Conservation (phyloP, 2,329 filamentous ascomycete genomes). For the Colletotrichum neosansevieriae region DNA sequence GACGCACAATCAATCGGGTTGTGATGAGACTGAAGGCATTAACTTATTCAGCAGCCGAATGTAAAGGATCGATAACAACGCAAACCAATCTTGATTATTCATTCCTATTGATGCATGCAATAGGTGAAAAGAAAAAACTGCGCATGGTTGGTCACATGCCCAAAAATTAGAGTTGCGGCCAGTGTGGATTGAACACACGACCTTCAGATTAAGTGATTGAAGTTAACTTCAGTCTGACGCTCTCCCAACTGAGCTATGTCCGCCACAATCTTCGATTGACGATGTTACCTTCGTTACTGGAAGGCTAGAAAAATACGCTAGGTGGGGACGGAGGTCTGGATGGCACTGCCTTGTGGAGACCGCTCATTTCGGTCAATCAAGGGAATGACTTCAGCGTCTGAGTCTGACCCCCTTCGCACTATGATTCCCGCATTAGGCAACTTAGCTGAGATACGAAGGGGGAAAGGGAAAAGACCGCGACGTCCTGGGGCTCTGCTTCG, state of each 20-base stretch:
- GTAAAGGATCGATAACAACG: too few species aligned
- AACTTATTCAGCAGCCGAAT: too few species aligned
- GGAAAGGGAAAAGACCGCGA: conserved; percentile 7
- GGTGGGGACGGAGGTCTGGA: too few species aligned
- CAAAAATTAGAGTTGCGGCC: conserved; percentile 36
- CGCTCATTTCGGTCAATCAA: too few species aligned
- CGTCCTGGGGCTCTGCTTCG: not conserved
- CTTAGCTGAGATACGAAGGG: not conserved
- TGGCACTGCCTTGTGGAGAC: too few species aligned
- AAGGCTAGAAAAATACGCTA: too few species aligned
- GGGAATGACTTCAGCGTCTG: conserved; percentile 1
- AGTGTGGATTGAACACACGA: conserved; percentile 41
- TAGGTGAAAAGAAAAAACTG: not conserved
- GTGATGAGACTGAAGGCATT: too few species aligned
- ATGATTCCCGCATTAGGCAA: not conserved
- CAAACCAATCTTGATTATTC: too few species aligned
- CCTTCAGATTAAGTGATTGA: conserved; percentile 39
- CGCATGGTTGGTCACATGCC: fast-evolving
- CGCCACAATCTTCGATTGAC: conserved; percentile 18
- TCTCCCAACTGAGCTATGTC: conserved; percentile 41
- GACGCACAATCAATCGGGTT: too few species aligned
- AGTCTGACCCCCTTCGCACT: not conserved
- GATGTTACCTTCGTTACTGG: fast-evolving
- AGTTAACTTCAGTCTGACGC: conserved; percentile 40
- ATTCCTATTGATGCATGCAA: not conserved